Evolutionary conservation across 305 asterid species (phyloP), one percentile per base, ranked within the genome.

Genomic region (Ilex paraguariensis): DNA sequence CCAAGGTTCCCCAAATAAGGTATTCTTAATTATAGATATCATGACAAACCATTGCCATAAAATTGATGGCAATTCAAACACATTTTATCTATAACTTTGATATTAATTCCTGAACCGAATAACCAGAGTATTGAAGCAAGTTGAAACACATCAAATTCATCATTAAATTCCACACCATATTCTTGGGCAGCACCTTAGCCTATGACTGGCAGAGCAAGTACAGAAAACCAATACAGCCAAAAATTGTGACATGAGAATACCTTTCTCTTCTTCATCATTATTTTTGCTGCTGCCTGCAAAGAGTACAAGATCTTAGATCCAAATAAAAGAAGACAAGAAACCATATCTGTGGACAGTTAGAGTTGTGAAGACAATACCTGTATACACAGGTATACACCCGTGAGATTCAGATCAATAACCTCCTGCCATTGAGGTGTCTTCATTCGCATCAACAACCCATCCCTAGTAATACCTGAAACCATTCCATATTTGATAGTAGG

Each of bases 201-300:
- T 46, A 36, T 36, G 13, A 46, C 11, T 0, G 52, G 52, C 52
- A 46, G 51, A 46, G n/a, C n/a, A 46, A 46, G 42, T 4, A 46
- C 51, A 9, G 13, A 7, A 7, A 7, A 46, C 10, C 0, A 3
- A 21, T 14, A 32, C 4, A 50, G 46, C 44, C 44, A 49, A 57
- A 55, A 51, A 13, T 39, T 48, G 6, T 51, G 31, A 12, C 42
- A 15, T 17, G 30, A 3, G 48, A 59, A 51, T 84, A 92, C 97
- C 97, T 90, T 90, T 83, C 62, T 92, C 88, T 92, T 92, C 82
- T 79, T 92, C 96, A 87, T 85, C 99, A 93, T 90, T 53, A 93
- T 49, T 75, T 92, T 90, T 50, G 99, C 94, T 63, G 97, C 97
- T 15, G 96, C 97, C 95, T 90, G 87, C 64, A 81, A 57, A 78